phyloP scores from a whole-genome alignment of 2,329 filamentous ascomycete species.

The Aspergillaceae sp. region DNA sequence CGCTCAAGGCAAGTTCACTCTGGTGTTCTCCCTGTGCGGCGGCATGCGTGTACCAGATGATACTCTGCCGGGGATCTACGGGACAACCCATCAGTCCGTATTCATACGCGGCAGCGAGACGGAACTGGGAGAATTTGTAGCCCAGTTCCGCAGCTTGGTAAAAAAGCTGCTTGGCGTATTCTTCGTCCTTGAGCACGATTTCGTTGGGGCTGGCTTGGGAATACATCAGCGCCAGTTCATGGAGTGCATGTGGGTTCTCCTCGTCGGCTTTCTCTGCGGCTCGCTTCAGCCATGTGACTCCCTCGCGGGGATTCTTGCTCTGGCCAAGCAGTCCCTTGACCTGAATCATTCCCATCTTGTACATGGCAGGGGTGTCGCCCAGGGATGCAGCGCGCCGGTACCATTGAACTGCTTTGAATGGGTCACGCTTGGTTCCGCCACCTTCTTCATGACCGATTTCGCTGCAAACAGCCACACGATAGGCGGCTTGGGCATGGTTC shows the following conservation, averaged over 20 bases:
- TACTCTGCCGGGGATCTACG: conserved; percentile 74
- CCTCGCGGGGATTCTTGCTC: conserved; percentile 70
- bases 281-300: conserved; percentile 83
- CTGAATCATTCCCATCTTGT: conserved; percentile 94
- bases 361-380: conserved; percentile 90
- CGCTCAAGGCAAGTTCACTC: conserved; percentile 71
- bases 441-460: conserved; percentile 93
- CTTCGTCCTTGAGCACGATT: conserved; percentile 69
- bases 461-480: conserved; percentile 92
- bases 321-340: conserved; percentile 92
- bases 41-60: conserved; percentile 88
- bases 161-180: conserved; percentile 73
- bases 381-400: conserved; percentile 87
- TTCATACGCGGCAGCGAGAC: conserved; percentile 79
- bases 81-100: conserved; percentile 76
- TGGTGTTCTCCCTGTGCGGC: conserved; percentile 92
- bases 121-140: conserved; percentile 92
- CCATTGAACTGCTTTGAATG: conserved; percentile 93
- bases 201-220: conserved; percentile 53
- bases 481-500: conserved; percentile 78
- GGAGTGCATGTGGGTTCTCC: conserved; percentile 90
- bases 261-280: conserved; percentile 79
- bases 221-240: conserved; percentile 66
- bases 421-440: conserved; percentile 83
- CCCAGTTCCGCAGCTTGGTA: conserved; percentile 76